These are phyloP conservation scores for Geotrichum reessii DNA, from an alignment of 1,139 yeast species.

Conservation along the genomic window DNA sequence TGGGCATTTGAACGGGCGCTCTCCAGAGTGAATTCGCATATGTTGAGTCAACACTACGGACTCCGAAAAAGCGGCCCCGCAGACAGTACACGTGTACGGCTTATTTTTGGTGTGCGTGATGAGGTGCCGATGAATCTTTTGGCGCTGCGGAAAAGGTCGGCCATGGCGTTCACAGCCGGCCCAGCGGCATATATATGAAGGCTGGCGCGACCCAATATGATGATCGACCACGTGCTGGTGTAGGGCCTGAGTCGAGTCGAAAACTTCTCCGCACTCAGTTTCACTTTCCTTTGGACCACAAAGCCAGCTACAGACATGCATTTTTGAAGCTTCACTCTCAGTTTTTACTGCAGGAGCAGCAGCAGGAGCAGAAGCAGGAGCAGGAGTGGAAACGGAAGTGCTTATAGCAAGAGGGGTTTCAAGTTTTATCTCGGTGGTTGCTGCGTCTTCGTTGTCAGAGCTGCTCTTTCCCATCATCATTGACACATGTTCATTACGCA, in stretches of 20 bases:
- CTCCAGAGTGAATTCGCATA: slow-evolving; percentile 79
- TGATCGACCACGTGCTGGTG: slow-evolving; percentile 61
- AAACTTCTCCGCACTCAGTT: slow-evolving; percentile 45
- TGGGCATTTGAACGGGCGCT: slow-evolving; percentile 76
- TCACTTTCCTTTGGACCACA: slow-evolving; percentile 16
- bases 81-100: slow-evolving; percentile 64
- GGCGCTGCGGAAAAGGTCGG: slow-evolving; percentile 66
- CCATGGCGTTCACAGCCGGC: slow-evolving; percentile 60
- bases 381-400: not conserved
- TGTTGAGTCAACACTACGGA: slow-evolving; percentile 66
- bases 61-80: slow-evolving; percentile 66
- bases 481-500: slow-evolving; percentile 48
- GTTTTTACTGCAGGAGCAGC: not conserved
- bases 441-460: not conserved
- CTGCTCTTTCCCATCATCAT: not conserved
- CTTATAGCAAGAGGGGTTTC: not conserved
- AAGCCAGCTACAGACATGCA: slow-evolving; percentile 47
- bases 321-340: not conserved
- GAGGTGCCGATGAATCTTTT: slow-evolving; percentile 77
- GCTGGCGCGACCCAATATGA: slow-evolving; percentile 73
- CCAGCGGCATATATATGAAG: slow-evolving; percentile 72
- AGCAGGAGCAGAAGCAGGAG: slow-evolving; percentile 13
- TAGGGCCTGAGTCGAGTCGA: slow-evolving; percentile 51
- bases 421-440: not conserved
- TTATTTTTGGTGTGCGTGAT: slow-evolving; percentile 82